Conservation (phyloP, 768 basidiomycete genomes). For the Mycena crocata region DNA sequence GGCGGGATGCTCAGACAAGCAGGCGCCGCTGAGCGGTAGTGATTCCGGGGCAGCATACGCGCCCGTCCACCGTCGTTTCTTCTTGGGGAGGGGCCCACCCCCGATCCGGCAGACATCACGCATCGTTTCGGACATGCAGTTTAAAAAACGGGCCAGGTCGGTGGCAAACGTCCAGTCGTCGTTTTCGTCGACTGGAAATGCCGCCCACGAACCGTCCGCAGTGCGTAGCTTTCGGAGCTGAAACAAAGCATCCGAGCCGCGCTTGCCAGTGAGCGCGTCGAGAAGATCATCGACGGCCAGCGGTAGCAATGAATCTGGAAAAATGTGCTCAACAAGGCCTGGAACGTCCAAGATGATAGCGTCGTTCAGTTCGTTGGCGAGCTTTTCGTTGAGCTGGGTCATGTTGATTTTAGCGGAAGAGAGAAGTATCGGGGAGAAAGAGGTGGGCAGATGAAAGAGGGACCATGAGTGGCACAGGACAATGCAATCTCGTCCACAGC, state of each 20-base stretch:
- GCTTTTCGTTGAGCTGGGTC: constrained; percentile 1
- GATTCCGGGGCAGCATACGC: neutral
- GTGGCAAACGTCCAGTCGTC: neutral
- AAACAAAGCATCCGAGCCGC: constrained; percentile 6
- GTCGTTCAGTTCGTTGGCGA: constrained; percentile 6
- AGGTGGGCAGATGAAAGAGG: neutral
- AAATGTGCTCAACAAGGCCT: constrained; percentile 11
- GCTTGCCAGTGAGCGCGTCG: constrained; percentile 4
- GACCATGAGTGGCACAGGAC: constrained; percentile 4
- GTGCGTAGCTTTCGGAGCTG: neutral
- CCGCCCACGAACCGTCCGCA: constrained; percentile 4
- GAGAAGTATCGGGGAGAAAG: neutral
- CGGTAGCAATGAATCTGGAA: constrained; percentile 17
- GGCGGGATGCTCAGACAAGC: neutral
- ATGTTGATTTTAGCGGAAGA: neutral
- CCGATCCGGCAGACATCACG: constrained; percentile 8
- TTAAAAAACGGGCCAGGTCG: constrained; percentile 11
- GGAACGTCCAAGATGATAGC: constrained; percentile 10
- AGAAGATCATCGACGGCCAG: constrained; percentile 3
- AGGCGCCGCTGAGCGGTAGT: constrained; percentile 4
- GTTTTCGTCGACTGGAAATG: constrained; percentile 1
- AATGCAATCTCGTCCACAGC: constrained; percentile 15
- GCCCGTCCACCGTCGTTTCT: constrained; percentile 16
- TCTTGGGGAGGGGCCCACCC: constrained; percentile 3
- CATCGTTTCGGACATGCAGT: constrained; percentile 7